Base-by-base conservation (phyloP, 225 moss, liverwort and hornwort genomes). In the Pseudoscleropodium purum region DNA sequence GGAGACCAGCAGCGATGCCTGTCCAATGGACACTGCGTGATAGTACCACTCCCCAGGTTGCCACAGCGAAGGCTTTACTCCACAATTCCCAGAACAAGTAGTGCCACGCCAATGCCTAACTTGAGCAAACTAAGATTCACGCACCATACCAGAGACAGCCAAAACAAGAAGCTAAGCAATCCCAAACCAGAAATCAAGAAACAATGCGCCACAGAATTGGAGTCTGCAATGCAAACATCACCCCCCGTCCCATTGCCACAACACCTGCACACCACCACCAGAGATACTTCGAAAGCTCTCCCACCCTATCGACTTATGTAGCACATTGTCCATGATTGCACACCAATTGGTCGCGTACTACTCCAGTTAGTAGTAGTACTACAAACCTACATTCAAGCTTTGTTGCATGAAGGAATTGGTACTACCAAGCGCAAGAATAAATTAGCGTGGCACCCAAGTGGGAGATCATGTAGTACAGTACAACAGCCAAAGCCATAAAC, bases 1-100 rank as follows among this genome's bases (percentile, higher is more conserved):
- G 64, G 64, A 64, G 64, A 64, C 64, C 64, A 64, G 64, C 25
- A 77, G 77, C 77, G 77, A 77, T 77, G 77, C 77, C 93, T 95
- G 91, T 86, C 88, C 92, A 89, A 30, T 89, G 91, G 70, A 91
- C 82, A 60, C 89, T n/a, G 75, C 91, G 52, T 84, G 89, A 37
- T 80, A 61, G 45, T 49, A 88, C 39, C 56, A 7, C 43, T 34
- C 70, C 34, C 75, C 31, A 67, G 39, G 60, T 80, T 80, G 80
- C 39, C 60, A 29, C 59, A 11, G 7, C 27, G 57, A 39, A n/a
- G n/a, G 39, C 75, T 66, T 41, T 0, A 10, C 64, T 52, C 52
- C 45, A 13, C 19, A 45, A 18, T 57, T 26, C 30, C 52, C 10
- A 31, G 7, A 29, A 16, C 29, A 69, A 54, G 54, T 7, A 41